Evolutionary conservation across 495 filamentous ascomycete genomes (phyloP).

Genomic region (Gamarada debralockiae): DNA sequence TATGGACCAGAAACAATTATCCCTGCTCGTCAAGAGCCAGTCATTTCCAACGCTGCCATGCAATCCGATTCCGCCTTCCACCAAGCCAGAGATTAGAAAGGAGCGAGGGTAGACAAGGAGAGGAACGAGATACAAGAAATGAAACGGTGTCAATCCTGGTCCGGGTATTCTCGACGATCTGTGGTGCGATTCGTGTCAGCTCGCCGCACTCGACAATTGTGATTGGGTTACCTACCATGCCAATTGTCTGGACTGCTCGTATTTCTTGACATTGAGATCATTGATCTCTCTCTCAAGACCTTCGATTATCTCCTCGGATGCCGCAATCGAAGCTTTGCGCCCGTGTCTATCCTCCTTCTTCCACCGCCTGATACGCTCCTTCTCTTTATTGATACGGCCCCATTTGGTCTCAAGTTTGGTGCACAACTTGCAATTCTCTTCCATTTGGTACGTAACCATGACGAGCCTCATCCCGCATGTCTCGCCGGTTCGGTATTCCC

Average conservation of each 20-base stretch:
- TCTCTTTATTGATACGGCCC: conserved; percentile 70
- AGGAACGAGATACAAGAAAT: conserved; percentile 2
- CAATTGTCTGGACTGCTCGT: conserved; percentile 1
- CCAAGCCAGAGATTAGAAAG: conserved; percentile 6
- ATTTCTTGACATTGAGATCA: conserved; percentile 45
- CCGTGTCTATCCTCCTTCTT: conserved; percentile 50
- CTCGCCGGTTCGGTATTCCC: conserved; percentile 96
- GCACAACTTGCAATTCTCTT: conserved; percentile 45
- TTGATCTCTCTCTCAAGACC: conserved; percentile 62
- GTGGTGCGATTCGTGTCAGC: conserved; percentile 22
- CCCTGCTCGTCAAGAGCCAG: conserved; percentile 13
- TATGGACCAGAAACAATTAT: conserved; percentile 12
- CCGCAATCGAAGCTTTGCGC: conserved; percentile 72
- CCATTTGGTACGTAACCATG: conserved; percentile 12
- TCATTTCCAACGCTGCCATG: conserved; percentile 20
- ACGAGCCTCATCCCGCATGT: conserved; percentile 84
- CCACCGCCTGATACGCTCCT: conserved; percentile 79
- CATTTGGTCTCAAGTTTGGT: conserved; percentile 87
- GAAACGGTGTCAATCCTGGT: background rate
- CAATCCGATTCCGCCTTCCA: too few species aligned
- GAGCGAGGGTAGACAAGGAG: conserved; percentile 17
- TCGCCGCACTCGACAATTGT: background rate
- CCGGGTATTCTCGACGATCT: conserved; percentile 14
- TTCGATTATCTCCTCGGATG: conserved; percentile 58
- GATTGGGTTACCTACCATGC: conserved; percentile 7